Conservation (phyloP, 768 basidiomycete species). For the Cystofilobasidium macerans region DNA sequence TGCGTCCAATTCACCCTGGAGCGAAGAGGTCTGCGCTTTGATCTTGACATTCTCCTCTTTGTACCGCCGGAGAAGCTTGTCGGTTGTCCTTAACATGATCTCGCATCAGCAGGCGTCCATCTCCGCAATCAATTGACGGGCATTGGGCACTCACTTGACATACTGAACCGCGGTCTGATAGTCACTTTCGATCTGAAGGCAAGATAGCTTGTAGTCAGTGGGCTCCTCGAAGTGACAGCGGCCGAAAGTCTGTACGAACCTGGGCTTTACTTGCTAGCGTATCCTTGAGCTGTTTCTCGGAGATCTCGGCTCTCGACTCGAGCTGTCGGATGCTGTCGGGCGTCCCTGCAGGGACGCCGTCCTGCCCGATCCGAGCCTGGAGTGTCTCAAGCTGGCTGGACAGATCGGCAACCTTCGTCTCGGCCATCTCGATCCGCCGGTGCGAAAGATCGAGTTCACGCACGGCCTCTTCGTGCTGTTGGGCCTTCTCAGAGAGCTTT, state of each 20-base stretch:
- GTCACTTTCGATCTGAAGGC: constrained; percentile 85
- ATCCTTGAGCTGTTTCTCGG: constrained; percentile 49
- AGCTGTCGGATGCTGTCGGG: constrained; percentile 28
- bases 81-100: constrained; percentile 50
- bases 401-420: constrained; percentile 56
- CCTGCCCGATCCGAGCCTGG: constrained; percentile 54
- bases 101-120: neutral
- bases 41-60: constrained; percentile 84
- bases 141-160: constrained; percentile 57
- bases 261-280: neutral
- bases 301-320: constrained; percentile 29
- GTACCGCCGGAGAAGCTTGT: constrained; percentile 95
- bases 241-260: neutral
- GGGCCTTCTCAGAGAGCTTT: constrained; percentile 59
- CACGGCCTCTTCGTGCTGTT: constrained; percentile 61
- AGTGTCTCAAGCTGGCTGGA: constrained; percentile 49
- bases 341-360: constrained; percentile 41
- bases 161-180: constrained; percentile 95
- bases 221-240: too few species aligned
- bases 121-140: neutral
- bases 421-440: constrained; percentile 58
- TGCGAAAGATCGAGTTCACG: constrained; percentile 58
- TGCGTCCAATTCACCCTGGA: constrained; percentile 74
- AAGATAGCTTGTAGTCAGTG: too few species aligned
- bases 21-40: constrained; percentile 62